phyloP scores from a whole-genome alignment of 1,284 basidiomycete genomes.

The Sporisorium iseilematis-ciliati region DNA sequence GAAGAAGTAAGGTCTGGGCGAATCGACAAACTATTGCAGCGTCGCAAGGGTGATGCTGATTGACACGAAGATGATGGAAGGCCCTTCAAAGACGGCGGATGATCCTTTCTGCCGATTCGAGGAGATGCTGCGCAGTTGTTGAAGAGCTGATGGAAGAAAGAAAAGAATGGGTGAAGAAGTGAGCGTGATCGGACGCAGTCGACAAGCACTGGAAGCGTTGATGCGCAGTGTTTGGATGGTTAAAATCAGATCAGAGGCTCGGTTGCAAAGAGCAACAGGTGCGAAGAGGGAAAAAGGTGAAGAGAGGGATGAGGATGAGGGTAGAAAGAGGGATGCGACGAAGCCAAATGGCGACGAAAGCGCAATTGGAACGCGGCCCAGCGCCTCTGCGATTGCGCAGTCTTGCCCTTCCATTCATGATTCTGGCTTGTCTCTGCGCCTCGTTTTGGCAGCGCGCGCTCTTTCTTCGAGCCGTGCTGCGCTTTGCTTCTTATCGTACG shows the following conservation, averaged over 20 bases:
- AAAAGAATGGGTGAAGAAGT: slow-evolving; percentile 10
- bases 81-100: slow-evolving; percentile 5
- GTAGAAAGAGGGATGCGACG: slow-evolving; percentile 12
- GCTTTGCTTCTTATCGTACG: slow-evolving; percentile 29
- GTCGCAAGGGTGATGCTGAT: background rate
- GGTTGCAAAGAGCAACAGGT: slow-evolving; percentile 30
- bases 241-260: slow-evolving; percentile 42
- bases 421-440: background rate
- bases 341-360: slow-evolving; percentile 13
- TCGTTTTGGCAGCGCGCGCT: slow-evolving; percentile 13
- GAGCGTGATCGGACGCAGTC: slow-evolving; percentile 49
- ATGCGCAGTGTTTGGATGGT: background rate
- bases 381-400: background rate
- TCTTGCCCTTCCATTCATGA: too few relatives aligned
- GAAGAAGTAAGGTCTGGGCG: background rate
- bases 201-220: slow-evolving; percentile 18
- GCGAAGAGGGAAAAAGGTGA: slow-evolving; percentile 8
- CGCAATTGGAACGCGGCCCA: background rate
- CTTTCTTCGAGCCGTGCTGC: slow-evolving; percentile 9
- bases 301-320: slow-evolving; percentile 16
- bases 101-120: slow-evolving; percentile 5
- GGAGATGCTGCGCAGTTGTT: slow-evolving; percentile 14
- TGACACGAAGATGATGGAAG: background rate
- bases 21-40: slow-evolving; percentile 3
- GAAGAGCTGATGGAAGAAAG: slow-evolving; percentile 4